Evolutionary conservation across 306 rosid genomes (phyloP).

Genomic region (Vigna reflexopilosa): DNA sequence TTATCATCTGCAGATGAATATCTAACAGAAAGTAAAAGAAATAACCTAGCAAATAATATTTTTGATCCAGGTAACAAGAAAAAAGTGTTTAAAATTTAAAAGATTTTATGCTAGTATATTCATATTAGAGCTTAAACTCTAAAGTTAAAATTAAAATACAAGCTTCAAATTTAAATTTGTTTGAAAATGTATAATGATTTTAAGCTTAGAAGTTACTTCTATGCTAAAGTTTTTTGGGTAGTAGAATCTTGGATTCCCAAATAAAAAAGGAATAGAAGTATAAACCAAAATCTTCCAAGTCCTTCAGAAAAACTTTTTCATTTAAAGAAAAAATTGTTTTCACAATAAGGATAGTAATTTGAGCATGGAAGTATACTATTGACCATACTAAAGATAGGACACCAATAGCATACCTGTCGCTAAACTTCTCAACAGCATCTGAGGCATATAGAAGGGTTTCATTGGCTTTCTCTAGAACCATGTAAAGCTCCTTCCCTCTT

Average conservation of each 20-base stretch:
- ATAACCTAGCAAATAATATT: too few relatives aligned
- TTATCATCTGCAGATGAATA: too few relatives aligned
- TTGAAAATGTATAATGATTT: not conserved
- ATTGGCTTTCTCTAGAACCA: conserved; percentile 91
- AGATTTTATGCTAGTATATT: too few relatives aligned
- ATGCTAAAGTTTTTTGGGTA: not conserved
- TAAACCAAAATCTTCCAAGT: not conserved
- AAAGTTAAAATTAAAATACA: not conserved
- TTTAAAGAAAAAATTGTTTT: too few relatives aligned
- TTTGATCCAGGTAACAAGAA: too few relatives aligned
- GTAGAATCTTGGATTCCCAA: not conserved
- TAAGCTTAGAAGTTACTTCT: not conserved
- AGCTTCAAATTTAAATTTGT: not conserved
- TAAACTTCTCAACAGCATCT: conserved; percentile 95
- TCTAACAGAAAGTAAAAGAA: too few relatives aligned
- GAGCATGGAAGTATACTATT: conserved; percentile 27
- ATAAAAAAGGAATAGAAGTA: not conserved
- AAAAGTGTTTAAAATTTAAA: too few relatives aligned
- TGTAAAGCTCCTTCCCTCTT: conserved; percentile 94
- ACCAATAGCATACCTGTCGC: conserved; percentile 67
- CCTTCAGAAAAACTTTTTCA: too few relatives aligned
- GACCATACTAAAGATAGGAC: conserved; percentile 11
- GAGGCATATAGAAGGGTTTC: conserved; percentile 95
- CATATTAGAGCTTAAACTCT: too few relatives aligned
- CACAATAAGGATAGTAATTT: not conserved